Base-by-base conservation (phyloP, 805 yeast genomes). In the Wickerhamiella parazyma region DNA sequence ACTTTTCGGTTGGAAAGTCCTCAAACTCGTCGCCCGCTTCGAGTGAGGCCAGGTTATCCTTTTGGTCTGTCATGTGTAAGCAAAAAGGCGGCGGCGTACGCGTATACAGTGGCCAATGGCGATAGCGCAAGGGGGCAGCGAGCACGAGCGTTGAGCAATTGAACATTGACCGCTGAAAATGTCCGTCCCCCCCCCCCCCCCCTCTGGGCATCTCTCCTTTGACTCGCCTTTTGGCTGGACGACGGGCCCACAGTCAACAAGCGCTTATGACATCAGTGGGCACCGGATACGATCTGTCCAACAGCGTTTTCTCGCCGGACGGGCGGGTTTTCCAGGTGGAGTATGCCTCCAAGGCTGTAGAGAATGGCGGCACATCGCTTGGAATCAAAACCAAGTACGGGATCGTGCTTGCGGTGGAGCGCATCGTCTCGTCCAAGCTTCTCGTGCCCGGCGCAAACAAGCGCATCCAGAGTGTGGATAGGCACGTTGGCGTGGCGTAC, bases 11-110 rank as follows among this genome's bases (percentile, higher is more conserved):
- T 12, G 94, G 95, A 67, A 89, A 89, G 59, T 89, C 97, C 66
- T 89, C 97, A 58, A 89, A 89, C 61, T 87, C 96, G 59, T 89
- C 97, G 57, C 89, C 96, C 55, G 89, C 95, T 59, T 89, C 97
- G 39, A 89, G 67, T 2, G 93, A 75, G 55, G 79, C 82, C 57
- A 81, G 67, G 35, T 39, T 42, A 4, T 26, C 39, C 29, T 43
- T 31, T 22, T 38, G 42, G 28, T 41, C 44, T 11, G 35, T 31
- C 36, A 39, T 39, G 17, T 28, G 35, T 17, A 33, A 33, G 21
- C 21, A 5, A 21, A n/a, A n/a, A n/a, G n/a, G n/a, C n/a, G n/a
- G n/a, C n/a, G n/a, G n/a, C n/a, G n/a, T n/a, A n/a, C n/a, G n/a
- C n/a, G n/a, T n/a, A n/a, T n/a, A n/a, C n/a, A n/a, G n/a, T n/a